Evolutionary conservation across 2,329 filamentous ascomycete genomes (phyloP).

Genomic region (Cladosporium halotolerans): DNA sequence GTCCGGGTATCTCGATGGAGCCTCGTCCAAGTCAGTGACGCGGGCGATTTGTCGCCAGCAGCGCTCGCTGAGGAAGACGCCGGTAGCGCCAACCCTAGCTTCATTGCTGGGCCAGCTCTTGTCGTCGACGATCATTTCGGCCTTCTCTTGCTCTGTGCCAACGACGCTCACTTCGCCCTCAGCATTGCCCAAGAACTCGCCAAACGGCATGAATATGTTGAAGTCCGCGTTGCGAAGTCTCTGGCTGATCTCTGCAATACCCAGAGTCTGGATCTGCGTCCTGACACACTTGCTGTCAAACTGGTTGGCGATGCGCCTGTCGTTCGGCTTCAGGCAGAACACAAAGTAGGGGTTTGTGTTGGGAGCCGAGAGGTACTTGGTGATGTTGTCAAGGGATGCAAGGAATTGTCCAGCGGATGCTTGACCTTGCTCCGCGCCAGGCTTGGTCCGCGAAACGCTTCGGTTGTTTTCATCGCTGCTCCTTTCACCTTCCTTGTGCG

Average conservation of each 20-base stretch:
- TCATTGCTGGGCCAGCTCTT: constrained; percentile 91
- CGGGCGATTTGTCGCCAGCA: constrained; percentile 90
- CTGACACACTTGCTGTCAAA: constrained; percentile 98
- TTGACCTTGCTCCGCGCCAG: constrained; percentile 53
- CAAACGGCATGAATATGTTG: constrained; percentile 90
- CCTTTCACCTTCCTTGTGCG: constrained; percentile 41
- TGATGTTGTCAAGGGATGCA: constrained; percentile 81
- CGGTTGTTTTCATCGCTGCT: constrained; percentile 34
- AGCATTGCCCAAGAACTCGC: constrained; percentile 84
- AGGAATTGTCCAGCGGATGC: constrained; percentile 91
- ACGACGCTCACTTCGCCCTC: constrained; percentile 81
- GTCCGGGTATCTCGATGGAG: constrained; percentile 48
- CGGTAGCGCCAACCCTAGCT: constrained; percentile 81
- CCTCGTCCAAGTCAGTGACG: constrained; percentile 56
- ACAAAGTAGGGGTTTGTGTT: constrained; percentile 93
- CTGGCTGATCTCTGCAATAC: constrained; percentile 95
- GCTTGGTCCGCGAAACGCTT: constrained; percentile 33
- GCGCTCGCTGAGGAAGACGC: constrained; percentile 89
- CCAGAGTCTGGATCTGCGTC: constrained; percentile 88
- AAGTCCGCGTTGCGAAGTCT: constrained; percentile 89
- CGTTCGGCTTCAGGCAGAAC: constrained; percentile 96
- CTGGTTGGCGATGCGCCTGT: constrained; percentile 93
- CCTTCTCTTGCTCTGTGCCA: constrained; percentile 86
- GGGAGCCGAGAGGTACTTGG: constrained; percentile 71
- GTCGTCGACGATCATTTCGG: constrained; percentile 83